Percentiles rank a stretch among this genome's conserved stretches.
Conservation (phyloP, 345 rosid genomes). For the Rhodamnia rubescens region DNA sequence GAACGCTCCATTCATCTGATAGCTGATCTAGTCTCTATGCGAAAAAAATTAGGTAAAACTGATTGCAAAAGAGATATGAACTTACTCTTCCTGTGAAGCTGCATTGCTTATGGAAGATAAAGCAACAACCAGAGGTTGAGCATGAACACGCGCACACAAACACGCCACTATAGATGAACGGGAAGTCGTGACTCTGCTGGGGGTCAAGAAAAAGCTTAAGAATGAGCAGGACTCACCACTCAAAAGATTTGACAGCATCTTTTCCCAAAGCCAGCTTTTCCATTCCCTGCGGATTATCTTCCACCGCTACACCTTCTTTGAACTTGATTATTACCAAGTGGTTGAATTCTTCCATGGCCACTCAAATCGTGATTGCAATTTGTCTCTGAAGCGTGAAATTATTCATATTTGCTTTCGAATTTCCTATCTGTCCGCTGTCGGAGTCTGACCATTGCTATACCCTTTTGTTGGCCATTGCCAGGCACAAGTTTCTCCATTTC, state of each 20-base stretch:
- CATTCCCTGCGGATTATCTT: conserved; percentile 58
- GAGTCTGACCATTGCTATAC: background rate
- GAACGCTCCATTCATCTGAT: background rate
- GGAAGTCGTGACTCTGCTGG: background rate
- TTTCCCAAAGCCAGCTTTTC: conserved; percentile 59
- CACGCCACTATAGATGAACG: background rate
- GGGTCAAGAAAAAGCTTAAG: background rate
- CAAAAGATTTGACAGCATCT: conserved; percentile 63
- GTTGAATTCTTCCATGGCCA: conserved; percentile 35
- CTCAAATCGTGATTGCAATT: background rate
- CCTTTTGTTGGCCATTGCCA: background rate
- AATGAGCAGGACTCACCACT: conserved; percentile 21
- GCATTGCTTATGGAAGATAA: background rate
- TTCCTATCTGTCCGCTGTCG: background rate
- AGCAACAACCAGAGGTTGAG: background rate
- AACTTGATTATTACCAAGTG: conserved; percentile 71
- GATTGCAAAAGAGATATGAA: background rate
- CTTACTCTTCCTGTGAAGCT: background rate
- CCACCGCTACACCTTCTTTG: conserved; percentile 48
- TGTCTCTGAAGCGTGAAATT: background rate
- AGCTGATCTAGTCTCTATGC: background rate
- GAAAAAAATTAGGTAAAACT: background rate
- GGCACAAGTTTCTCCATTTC: background rate
- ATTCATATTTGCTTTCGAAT: background rate
- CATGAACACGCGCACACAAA: background rate